Percentiles rank a stretch among this genome's conserved stretches.
These are phyloP conservation scores for Pyronema domesticum DNA, from an alignment of 495 filamentous ascomycete genomes.

Conservation along the genomic window DNA sequence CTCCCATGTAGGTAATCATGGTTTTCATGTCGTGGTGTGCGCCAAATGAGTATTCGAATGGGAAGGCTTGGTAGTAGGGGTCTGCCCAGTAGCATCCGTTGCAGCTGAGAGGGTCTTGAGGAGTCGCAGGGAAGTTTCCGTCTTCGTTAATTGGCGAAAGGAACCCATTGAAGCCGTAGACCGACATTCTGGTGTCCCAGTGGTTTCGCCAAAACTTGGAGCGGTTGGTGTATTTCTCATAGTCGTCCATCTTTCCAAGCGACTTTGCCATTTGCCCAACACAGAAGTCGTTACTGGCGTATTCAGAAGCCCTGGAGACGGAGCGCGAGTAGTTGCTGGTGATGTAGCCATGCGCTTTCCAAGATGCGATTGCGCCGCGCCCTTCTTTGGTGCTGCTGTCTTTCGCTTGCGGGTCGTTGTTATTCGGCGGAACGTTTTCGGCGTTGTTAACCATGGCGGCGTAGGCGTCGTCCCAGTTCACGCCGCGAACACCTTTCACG, in stretches of 20 bases:
- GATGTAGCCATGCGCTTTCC: conserved; percentile 45
- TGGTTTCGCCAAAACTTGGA: conserved; percentile 57
- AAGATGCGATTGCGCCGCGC: conserved; percentile 51
- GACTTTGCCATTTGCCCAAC: conserved; percentile 43
- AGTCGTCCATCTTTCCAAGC: conserved; percentile 34
- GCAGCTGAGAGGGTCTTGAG: conserved; percentile 43
- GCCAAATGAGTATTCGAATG: conserved; percentile 55
- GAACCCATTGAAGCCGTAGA: conserved; percentile 44
- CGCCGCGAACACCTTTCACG: conserved; percentile 46
- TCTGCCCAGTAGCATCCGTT: conserved; percentile 51
- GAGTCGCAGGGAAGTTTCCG: conserved; percentile 35
- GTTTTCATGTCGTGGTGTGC: conserved; percentile 48
- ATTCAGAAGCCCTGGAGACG: conserved; percentile 50
- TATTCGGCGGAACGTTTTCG: conserved; percentile 41
- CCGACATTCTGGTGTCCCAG: conserved; percentile 41
- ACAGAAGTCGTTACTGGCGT: conserved; percentile 50
- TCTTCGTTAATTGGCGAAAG: conserved; percentile 39
- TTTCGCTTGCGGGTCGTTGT: conserved; percentile 40
- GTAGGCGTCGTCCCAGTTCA: conserved; percentile 56
- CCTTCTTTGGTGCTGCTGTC: conserved; percentile 53
- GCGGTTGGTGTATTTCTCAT: conserved; percentile 42
- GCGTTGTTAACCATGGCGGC: conserved; percentile 53
- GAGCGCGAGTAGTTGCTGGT: conserved; percentile 43
- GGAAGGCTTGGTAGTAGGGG: conserved; percentile 42
- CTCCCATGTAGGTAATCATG: conserved; percentile 41